These are phyloP conservation scores for Euphorbia peplus DNA, from an alignment of 345 rosid species.

Conservation along the genomic window DNA sequence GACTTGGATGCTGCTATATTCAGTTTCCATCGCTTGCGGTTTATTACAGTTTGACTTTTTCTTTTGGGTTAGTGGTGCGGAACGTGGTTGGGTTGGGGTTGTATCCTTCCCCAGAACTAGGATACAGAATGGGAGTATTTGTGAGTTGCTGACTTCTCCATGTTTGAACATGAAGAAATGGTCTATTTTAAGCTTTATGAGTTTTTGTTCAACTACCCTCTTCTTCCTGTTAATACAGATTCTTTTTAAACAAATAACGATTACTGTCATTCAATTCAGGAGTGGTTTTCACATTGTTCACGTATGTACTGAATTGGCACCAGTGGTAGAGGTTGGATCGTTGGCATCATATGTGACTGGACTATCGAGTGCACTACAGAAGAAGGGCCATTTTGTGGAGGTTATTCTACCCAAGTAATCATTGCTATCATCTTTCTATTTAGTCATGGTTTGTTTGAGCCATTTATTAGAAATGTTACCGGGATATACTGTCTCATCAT, in stretches of 20 bases:
- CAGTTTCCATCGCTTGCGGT: too few relatives aligned
- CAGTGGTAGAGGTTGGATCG: slow-evolving; percentile 60
- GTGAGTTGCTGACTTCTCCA: neutral
- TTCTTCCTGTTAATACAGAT: neutral
- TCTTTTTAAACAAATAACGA: neutral
- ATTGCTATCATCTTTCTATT: slow-evolving; percentile 14
- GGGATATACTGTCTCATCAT: neutral
- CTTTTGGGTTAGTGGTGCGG: neutral
- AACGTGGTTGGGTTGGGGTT: neutral
- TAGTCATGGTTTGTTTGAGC: neutral
- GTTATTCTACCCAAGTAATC: slow-evolving; percentile 82
- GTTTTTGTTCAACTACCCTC: neutral
- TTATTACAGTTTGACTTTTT: neutral
- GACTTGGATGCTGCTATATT: neutral
- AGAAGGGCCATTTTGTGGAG: slow-evolving; percentile 70
- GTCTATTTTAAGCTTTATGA: neutral
- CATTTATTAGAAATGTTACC: neutral
- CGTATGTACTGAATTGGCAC: slow-evolving; percentile 86
- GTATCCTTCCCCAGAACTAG: neutral
- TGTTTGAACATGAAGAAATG: neutral
- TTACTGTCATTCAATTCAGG: slow-evolving; percentile 41
- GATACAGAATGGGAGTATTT: neutral
- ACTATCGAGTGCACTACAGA: slow-evolving; percentile 57
- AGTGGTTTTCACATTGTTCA: slow-evolving; percentile 62
- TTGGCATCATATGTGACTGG: slow-evolving; percentile 68